Base-by-base conservation (phyloP, 257 asterid species). In the Penstemon barbatus region DNA sequence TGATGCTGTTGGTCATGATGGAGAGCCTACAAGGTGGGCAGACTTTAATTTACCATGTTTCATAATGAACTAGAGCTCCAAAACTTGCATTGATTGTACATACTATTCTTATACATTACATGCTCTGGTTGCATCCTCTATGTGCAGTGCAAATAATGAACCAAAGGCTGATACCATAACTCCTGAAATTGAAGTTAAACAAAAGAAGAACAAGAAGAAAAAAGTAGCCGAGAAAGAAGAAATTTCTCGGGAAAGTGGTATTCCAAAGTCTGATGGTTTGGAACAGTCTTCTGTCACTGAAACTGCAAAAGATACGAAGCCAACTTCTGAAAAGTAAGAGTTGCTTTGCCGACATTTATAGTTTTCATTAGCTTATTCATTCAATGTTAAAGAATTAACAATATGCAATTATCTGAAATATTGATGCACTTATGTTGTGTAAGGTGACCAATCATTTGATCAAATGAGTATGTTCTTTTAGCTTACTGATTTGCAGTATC, bases 191-290 rank as follows among this genome's bases (percentile, higher is more conserved):
- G 81, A 77, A 57, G 74, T 72, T 40, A 80, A 87, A 70, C 77
- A 74, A 61, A 85, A 83, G 80, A 89, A 64, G 67, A 88, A 78
- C 72, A 86, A 87, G 85, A 91, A 85, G 87, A 82, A 83, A 69
- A 86, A 78, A 74, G 70, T 63, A 25, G 46, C 57, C 7, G 81
- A 77, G 62, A 78, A 80, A 74, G 79, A 69, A 67, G 86, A 57
- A 65, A 63, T 45, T 69, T 71, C 63, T 62, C 73, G 18, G 43
- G 86, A 80, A 63, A 64, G 46, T 70, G 79, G 13, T 70, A 48
- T 44, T 50, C 60, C 78, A 19, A 66, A 56, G 39, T 56, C 85
- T 70, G 54, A 64, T n/a, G 77, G 63, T 71, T 43, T 11, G 13
- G 87, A 66, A 51, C 75, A 71, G 68, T 48, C 68, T 60, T 79